phyloP scores from a whole-genome alignment of 2,329 filamentous ascomycete genomes.

The Parastagonospora avenae region DNA sequence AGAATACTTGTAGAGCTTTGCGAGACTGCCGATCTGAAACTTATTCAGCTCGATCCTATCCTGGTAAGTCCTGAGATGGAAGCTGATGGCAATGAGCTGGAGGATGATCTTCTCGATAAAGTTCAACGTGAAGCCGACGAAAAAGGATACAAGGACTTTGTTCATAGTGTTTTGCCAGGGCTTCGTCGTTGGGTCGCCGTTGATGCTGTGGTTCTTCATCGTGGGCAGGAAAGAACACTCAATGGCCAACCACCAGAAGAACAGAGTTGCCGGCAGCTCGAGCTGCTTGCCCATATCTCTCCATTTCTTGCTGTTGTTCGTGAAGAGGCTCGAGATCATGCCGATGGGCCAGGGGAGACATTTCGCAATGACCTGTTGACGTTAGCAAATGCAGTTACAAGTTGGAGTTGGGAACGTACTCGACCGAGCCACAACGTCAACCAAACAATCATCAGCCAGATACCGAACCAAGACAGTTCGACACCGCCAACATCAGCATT shows the following conservation, averaged over 20 bases:
- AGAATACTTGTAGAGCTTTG: constrained; percentile 69
- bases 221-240: constrained; percentile 86
- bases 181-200: constrained; percentile 58
- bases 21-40: constrained; percentile 75
- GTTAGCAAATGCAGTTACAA: constrained; percentile 7
- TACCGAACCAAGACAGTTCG: constrained; percentile 84
- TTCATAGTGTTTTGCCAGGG: constrained; percentile 79
- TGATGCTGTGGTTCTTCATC: constrained; percentile 68
- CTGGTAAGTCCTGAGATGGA: constrained; percentile 88
- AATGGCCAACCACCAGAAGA: constrained; percentile 89
- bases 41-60: constrained; percentile 92
- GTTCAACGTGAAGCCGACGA: constrained; percentile 80
- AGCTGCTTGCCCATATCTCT: constrained; percentile 83
- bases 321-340: constrained; percentile 73
- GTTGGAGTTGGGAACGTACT: constrained; percentile 38
- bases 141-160: constrained; percentile 85
- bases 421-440: constrained; percentile 82
- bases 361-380: constrained; percentile 63
- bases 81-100: constrained; percentile 91
- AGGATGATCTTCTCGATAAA: constrained; percentile 92
- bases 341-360: constrained; percentile 66
- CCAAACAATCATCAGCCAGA: constrained; percentile 96
- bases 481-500: constrained; percentile 74
- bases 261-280: constrained; percentile 82
- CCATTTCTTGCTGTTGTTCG: constrained; percentile 92